These are phyloP conservation scores for Blakeslea trispora DNA, from an alignment of 371 early-diverging fungal species.

Conservation along the genomic window DNA sequence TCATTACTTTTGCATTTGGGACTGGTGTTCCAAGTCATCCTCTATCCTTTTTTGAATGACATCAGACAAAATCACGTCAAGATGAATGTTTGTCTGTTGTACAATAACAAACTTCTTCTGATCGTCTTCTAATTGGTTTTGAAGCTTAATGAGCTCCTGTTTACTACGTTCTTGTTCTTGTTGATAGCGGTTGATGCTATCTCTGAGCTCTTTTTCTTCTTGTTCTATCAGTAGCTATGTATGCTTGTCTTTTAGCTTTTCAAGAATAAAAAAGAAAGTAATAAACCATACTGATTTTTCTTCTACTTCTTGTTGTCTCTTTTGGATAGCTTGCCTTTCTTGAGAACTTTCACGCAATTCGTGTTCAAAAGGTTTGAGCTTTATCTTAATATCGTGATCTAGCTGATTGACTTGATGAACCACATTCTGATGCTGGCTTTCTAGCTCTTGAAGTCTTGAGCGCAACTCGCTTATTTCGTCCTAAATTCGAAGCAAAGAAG, in stretches of 20 bases:
- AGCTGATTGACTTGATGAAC: neutral
- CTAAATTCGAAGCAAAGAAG: neutral
- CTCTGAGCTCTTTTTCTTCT: neutral
- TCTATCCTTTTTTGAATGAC: neutral
- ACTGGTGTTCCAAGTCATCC: neutral
- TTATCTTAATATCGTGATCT: neutral
- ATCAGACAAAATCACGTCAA: neutral
- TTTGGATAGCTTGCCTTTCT: constrained; percentile 2
- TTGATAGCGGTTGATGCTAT: neutral
- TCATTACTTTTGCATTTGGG: neutral
- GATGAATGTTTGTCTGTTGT: neutral
- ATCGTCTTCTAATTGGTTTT: neutral
- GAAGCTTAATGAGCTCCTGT: neutral
- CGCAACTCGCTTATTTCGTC: constrained; percentile 4
- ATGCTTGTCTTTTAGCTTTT: no score
- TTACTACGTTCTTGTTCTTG: constrained; percentile 1
- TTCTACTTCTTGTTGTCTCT: constrained; percentile 4
- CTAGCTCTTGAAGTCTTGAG: neutral
- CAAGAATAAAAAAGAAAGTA: no score
- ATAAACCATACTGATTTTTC: constrained; percentile 2
- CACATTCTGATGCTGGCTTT: constrained; percentile 1
- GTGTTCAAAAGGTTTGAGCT: neutral
- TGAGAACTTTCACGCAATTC: neutral
- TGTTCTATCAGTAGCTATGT: neutral
- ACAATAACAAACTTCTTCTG: neutral